A percentile compares a stretch with the other conserved stretches of the same genome.
Evolutionary conservation across 345 rosid species (phyloP).

Genomic region (Pseudoturritis turrita): DNA sequence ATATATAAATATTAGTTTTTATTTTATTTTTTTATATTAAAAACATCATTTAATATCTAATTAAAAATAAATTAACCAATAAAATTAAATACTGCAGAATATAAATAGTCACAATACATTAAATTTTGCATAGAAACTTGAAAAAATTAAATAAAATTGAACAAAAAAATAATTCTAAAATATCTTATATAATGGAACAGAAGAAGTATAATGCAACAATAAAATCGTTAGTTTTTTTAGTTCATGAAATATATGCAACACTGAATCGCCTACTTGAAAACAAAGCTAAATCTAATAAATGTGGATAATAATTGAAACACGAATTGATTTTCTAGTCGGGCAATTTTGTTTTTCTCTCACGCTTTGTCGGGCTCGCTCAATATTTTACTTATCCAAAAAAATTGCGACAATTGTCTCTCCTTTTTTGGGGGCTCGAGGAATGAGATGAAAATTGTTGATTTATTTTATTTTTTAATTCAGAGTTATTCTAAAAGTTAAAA

Average conservation of each 20-base stretch:
- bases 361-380: background rate
- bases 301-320: background rate
- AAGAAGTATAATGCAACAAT: background rate
- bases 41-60: too few relatives aligned
- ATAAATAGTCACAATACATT: too few relatives aligned
- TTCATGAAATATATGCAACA: slow-evolving; percentile 1
- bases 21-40: too few relatives aligned
- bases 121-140: too few relatives aligned
- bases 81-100: too few relatives aligned
- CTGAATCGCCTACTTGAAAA: slow-evolving; percentile 3
- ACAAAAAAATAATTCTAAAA: too few relatives aligned
- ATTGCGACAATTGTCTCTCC: background rate
- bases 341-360: background rate
- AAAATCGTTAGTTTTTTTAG: background rate
- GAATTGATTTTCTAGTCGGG: background rate
- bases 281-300: background rate
- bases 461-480: background rate
- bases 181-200: too few relatives aligned
- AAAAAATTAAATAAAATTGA: too few relatives aligned
- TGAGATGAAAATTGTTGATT: background rate
- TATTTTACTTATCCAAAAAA: background rate
- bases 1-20: too few relatives aligned
- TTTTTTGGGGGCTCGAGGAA: slow-evolving; percentile 19
- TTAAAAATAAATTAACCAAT: too few relatives aligned
- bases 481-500: background rate